phyloP scores from a whole-genome alignment of 164 flowering plant genomes.

The Magnolia changhungtana region DNA sequence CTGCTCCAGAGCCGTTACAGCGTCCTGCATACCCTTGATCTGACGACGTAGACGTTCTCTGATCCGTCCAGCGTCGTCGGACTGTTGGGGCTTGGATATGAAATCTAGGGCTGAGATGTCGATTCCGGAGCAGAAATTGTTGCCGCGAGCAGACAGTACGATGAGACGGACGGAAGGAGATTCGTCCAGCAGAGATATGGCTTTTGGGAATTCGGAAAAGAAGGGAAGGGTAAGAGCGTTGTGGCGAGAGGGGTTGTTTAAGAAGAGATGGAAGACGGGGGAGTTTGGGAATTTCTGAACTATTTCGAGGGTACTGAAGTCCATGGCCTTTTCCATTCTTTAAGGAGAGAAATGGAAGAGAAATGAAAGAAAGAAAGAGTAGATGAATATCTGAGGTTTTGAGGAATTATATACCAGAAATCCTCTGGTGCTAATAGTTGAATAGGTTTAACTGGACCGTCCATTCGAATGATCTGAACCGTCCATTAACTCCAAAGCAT shows the following conservation, averaged over 20 bases:
- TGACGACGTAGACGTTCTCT: slow-evolving; percentile 55
- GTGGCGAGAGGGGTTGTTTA: slow-evolving; percentile 53
- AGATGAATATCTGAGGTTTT: background rate
- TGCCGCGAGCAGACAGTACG: slow-evolving; percentile 55
- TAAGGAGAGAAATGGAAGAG: background rate
- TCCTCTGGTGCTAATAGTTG: too few species aligned
- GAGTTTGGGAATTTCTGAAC: slow-evolving; percentile 16
- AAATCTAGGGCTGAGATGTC: slow-evolving; percentile 43
- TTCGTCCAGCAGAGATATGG: slow-evolving; percentile 61
- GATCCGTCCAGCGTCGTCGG: slow-evolving; percentile 48
- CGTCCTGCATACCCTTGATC: slow-evolving; percentile 57
- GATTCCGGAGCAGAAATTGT: slow-evolving; percentile 86
- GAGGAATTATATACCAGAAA: too few species aligned
- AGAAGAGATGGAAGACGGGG: slow-evolving; percentile 42
- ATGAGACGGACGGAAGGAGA: slow-evolving; percentile 60
- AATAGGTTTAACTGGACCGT: too few species aligned
- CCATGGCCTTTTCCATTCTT: slow-evolving; percentile 1
- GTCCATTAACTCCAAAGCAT: too few species aligned
- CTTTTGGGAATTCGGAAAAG: slow-evolving; percentile 74
- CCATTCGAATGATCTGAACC: too few species aligned
- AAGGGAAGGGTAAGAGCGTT: slow-evolving; percentile 74
- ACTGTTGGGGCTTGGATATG: background rate
- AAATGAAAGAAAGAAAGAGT: background rate
- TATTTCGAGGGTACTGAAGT: slow-evolving; percentile 33
- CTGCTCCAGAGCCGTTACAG: slow-evolving; percentile 65